phyloP scores from a whole-genome alignment of 2,329 filamentous ascomycete genomes.

The Aspergillus floridensis region DNA sequence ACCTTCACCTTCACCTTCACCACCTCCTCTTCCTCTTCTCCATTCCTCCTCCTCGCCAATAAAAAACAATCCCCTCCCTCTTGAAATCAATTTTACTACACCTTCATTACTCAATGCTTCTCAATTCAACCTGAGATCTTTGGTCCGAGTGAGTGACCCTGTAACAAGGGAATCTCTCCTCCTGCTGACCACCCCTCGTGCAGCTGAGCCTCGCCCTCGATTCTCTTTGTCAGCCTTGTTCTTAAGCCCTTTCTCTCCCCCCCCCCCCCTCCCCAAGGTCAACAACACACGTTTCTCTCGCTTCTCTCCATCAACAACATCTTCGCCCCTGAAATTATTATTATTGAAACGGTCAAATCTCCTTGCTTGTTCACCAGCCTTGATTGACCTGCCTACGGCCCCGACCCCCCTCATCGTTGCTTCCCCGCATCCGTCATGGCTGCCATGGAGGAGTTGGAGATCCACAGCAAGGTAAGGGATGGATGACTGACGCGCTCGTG shows the following conservation, averaged over 20 bases:
- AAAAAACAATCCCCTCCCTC: neutral
- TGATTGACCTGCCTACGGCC: neutral
- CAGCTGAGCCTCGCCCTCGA: neutral
- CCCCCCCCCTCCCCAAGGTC: too few species aligned
- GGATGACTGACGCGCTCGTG: constrained; percentile 4
- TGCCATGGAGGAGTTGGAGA: constrained; percentile 92
- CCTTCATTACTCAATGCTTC: neutral
- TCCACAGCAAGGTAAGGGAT: constrained; percentile 83
- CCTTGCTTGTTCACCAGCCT: neutral
- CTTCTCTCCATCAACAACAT: too few species aligned
- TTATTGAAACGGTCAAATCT: neutral
- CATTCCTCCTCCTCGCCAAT: neutral
- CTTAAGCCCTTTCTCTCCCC: neutral
- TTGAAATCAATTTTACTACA: neutral
- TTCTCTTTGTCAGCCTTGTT: neutral
- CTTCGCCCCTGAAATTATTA: neutral
- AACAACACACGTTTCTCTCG: too few species aligned
- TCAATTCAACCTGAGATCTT: neutral
- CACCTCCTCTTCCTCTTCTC: neutral
- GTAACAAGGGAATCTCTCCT: neutral
- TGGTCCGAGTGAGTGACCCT: neutral
- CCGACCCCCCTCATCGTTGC: neutral
- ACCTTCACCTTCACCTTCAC: neutral
- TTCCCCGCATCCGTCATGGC: constrained; percentile 59
- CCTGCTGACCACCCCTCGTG: neutral